phyloP scores from a whole-genome alignment of 345 rosid genomes.

The Salix viminalis region DNA sequence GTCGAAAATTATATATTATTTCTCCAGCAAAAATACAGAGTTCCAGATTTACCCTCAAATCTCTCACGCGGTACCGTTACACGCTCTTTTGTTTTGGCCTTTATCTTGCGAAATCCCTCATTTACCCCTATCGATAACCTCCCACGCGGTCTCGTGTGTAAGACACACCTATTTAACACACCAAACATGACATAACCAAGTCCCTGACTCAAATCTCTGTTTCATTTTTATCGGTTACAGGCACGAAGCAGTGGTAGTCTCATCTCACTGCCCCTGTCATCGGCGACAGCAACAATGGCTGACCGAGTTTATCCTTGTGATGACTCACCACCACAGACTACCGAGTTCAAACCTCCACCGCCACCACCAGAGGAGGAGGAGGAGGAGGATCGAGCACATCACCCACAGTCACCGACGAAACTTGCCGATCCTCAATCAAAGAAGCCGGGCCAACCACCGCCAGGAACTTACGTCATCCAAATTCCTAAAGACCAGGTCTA shows the following conservation, averaged over 20 bases:
- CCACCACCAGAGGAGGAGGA: too few relatives aligned
- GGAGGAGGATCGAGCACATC: not conserved
- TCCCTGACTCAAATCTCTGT: not conserved
- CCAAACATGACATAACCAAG: not conserved
- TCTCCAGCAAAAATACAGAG: too few relatives aligned
- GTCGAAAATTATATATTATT: too few relatives aligned
- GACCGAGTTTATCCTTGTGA: slow-evolving; percentile 35
- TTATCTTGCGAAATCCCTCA: not conserved
- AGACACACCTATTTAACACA: not conserved
- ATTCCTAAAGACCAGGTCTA: slow-evolving; percentile 85
- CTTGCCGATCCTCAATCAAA: slow-evolving; percentile 5
- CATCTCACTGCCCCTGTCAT: not conserved
- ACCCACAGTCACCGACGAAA: slow-evolving; percentile 1
- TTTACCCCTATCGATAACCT: not conserved
- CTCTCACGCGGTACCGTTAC: not conserved
- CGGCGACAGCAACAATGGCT: slow-evolving; percentile 22
- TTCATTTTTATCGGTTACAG: not conserved
- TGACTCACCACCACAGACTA: slow-evolving; percentile 9
- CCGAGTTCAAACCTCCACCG: not conserved
- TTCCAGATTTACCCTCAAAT: not conserved
- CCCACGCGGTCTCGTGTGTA: not conserved
- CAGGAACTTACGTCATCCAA: slow-evolving; percentile 72
- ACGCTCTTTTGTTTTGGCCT: not conserved
- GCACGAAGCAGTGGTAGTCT: not conserved
- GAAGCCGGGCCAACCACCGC: slow-evolving; percentile 43